These are phyloP conservation scores for Kwoniella botswanensis DNA, from an alignment of 768 basidiomycete species.

Conservation along the genomic window DNA sequence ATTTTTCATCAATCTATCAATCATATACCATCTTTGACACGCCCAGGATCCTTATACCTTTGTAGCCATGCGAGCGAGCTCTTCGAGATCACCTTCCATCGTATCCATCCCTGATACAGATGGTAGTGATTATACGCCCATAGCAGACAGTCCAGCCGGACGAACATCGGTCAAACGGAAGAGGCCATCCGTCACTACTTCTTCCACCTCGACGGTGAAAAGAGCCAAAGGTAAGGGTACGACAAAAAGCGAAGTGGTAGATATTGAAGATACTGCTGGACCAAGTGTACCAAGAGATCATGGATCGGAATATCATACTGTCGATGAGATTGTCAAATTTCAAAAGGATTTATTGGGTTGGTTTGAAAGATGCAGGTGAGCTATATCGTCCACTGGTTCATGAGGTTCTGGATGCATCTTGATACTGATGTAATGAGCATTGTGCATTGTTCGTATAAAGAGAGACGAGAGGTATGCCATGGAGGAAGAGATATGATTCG, in stretches of 20 bases:
- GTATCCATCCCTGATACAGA: constrained; percentile 22
- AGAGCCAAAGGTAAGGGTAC: neutral
- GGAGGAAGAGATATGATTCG: constrained; percentile 71
- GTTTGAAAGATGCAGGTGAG: constrained; percentile 70
- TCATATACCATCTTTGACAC: neutral
- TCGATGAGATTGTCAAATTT: constrained; percentile 21
- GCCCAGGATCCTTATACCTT: neutral
- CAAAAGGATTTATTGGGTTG: constrained; percentile 62
- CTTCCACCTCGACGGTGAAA: neutral
- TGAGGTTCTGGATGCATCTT: neutral
- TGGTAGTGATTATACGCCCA: constrained; percentile 15
- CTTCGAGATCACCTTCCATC: constrained; percentile 21
- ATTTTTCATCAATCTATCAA: neutral
- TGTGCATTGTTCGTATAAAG: constrained; percentile 14
- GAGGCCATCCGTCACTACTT: neutral
- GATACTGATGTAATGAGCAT: neutral
- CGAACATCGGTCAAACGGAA: constrained; percentile 17
- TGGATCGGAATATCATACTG: constrained; percentile 38
- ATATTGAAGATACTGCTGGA: constrained; percentile 35
- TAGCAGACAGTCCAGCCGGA: neutral
- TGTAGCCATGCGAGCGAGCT: neutral
- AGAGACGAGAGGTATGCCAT: constrained; percentile 81
- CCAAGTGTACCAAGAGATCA: constrained; percentile 29
- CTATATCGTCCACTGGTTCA: neutral
- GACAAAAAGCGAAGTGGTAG: constrained; percentile 10